phyloP scores from a whole-genome alignment of 352 stramenopile species.

The Elongisporangium senticosum region DNA sequence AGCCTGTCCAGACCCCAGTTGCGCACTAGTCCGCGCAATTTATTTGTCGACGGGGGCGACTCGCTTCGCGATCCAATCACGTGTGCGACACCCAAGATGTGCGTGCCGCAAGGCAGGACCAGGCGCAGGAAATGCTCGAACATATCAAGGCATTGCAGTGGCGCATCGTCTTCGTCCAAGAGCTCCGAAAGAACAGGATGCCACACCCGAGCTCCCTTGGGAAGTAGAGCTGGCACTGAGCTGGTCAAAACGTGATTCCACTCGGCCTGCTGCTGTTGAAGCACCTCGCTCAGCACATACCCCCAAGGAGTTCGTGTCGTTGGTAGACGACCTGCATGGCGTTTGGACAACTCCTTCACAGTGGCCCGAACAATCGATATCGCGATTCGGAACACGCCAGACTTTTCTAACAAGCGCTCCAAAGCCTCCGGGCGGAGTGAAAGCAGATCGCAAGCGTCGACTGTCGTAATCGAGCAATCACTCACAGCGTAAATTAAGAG shows the following conservation, averaged over 20 bases:
- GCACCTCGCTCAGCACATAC: background rate
- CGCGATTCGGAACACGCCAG: background rate
- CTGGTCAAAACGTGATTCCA: background rate
- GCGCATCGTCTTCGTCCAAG: background rate
- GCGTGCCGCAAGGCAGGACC: background rate
- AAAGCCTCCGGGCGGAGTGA: constrained; percentile 20
- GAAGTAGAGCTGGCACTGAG: background rate
- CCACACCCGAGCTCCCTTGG: background rate
- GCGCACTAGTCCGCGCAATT: background rate
- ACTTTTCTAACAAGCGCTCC: background rate
- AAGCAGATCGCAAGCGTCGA: constrained; percentile 50
- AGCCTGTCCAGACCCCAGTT: background rate
- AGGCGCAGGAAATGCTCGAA: background rate
- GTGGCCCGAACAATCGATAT: background rate
- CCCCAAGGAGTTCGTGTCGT: background rate
- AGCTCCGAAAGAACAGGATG: background rate
- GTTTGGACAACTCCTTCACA: background rate
- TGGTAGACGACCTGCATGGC: background rate
- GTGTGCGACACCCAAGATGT: background rate
- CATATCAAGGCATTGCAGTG: background rate
- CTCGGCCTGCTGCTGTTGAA: background rate
- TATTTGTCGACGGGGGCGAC: background rate
- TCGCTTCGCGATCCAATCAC: background rate
- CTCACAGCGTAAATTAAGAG: constrained; percentile 38
- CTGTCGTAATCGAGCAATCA: constrained; percentile 31